A percentile compares a stretch with the other conserved stretches of the same genome.
Evolutionary conservation across 495 filamentous ascomycete species (phyloP).

Genomic region (Neurospora sp.): DNA sequence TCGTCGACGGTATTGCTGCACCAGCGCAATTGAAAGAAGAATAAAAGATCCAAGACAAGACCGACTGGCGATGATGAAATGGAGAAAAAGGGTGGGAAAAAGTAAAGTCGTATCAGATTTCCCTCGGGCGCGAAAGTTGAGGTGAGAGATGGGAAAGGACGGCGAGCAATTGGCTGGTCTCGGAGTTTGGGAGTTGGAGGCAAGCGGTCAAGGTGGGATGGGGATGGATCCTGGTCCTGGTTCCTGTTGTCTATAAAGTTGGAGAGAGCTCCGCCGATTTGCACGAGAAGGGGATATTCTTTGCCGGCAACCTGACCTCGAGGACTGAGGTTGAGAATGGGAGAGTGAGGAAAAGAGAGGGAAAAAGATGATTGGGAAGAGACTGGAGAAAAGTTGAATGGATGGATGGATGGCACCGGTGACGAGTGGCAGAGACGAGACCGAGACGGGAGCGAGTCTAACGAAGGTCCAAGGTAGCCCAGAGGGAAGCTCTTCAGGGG

Average conservation of each 20-base stretch:
- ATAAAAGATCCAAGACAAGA: neutral
- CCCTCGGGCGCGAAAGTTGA: neutral
- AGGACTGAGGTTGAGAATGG: neutral
- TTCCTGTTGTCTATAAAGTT: neutral
- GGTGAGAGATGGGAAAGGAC: neutral
- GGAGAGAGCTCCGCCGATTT: neutral
- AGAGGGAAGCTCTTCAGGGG: neutral
- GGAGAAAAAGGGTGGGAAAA: neutral
- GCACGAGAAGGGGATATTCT: neutral
- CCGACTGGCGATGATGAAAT: neutral
- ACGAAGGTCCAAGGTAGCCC: neutral
- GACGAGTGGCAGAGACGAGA: neutral
- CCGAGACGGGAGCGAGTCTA: neutral
- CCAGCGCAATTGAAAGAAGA: neutral
- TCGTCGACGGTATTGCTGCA: neutral
- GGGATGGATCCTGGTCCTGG: neutral
- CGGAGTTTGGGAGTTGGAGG: neutral
- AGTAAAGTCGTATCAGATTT: neutral
- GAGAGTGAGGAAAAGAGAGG: slow-evolving; percentile 4
- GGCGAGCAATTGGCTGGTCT: neutral
- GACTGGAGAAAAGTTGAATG: neutral
- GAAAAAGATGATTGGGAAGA: slow-evolving; percentile 3
- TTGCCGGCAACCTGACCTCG: neutral
- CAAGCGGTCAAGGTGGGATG: neutral
- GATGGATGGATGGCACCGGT: neutral